phyloP scores from a whole-genome alignment of 192 early-diverging fungal genomes.

The Linnemannia exigua region DNA sequence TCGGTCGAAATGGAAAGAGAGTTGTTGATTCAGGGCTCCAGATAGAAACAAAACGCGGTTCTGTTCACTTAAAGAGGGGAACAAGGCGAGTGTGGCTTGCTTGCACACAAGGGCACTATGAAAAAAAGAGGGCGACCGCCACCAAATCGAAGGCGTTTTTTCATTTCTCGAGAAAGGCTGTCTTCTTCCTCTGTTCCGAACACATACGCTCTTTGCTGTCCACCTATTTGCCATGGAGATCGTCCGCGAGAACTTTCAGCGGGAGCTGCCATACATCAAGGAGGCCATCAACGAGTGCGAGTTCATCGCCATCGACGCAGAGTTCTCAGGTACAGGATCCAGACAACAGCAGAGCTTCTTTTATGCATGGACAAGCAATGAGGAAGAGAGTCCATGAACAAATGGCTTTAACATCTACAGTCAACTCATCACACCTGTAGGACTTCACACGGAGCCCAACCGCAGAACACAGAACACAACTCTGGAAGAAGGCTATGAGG shows the following conservation, averaged over 20 bases:
- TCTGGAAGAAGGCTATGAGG: conserved; percentile 43
- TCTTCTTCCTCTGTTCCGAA: background rate
- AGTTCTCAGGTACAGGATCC: conserved; percentile 75
- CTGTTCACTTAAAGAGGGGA: too few relatives aligned
- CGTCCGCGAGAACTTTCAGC: conserved; percentile 74
- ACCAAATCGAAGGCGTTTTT: background rate
- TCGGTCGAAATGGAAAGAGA: background rate
- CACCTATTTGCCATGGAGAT: conserved; percentile 72
- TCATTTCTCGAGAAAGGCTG: too few relatives aligned
- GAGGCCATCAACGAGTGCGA: conserved; percentile 75
- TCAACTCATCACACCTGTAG: conserved; percentile 13
- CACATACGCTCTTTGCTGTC: background rate
- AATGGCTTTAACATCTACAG: background rate
- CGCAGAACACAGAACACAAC: conserved; percentile 30
- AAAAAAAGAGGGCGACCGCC: background rate
- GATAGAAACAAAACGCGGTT: background rate
- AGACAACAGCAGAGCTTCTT: background rate
- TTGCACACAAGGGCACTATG: background rate
- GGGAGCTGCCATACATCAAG: conserved; percentile 67
- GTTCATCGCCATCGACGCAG: conserved; percentile 85
- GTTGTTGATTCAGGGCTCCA: background rate
- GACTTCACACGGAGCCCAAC: conserved; percentile 45
- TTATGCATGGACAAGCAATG: background rate
- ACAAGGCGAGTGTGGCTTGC: background rate
- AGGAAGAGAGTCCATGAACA: background rate